A percentile compares a stretch with the other conserved stretches of the same genome.
Evolutionary conservation across 805 yeast species (phyloP).

Genomic region (Cyberlindnera maclurae): DNA sequence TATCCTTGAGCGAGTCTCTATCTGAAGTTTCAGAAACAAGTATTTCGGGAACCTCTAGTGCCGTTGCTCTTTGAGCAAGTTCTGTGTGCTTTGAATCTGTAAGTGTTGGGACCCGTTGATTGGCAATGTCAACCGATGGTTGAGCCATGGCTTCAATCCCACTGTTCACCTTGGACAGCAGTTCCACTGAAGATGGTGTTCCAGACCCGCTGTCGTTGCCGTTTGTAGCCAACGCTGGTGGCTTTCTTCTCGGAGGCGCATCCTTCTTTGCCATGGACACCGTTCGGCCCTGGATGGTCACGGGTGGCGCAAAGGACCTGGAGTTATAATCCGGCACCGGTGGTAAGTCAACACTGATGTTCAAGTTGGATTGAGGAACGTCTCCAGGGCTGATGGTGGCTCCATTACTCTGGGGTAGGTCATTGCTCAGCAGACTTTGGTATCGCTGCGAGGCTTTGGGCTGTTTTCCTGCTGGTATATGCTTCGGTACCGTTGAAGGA

Average conservation of each 20-base stretch:
- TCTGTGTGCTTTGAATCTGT: neutral
- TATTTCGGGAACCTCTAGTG: too few relatives aligned
- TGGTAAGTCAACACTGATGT: slow-evolving; percentile 14
- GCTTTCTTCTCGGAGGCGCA: slow-evolving; percentile 19
- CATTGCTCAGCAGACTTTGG: neutral
- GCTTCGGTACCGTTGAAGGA: slow-evolving; percentile 1
- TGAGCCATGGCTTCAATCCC: slow-evolving; percentile 2
- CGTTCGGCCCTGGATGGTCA: slow-evolving; percentile 21
- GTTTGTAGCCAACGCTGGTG: slow-evolving; percentile 7
- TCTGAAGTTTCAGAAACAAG: too few relatives aligned
- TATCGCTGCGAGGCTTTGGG: neutral
- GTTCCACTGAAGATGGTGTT: neutral
- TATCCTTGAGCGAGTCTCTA: too few relatives aligned
- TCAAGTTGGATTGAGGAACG: slow-evolving; percentile 9
- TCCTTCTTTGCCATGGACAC: slow-evolving; percentile 18
- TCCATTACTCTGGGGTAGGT: neutral
- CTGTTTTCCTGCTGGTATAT: neutral
- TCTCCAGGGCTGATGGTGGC: slow-evolving; percentile 6
- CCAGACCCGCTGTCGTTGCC: neutral
- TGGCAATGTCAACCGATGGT: slow-evolving; percentile 1
- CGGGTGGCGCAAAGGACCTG: slow-evolving; percentile 19
- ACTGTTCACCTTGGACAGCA: neutral
- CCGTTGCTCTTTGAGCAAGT: too few relatives aligned
- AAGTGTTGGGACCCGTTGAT: neutral
- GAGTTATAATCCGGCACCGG: slow-evolving; percentile 24